Conservation (phyloP, 352 stramenopile species). For the Pythium sp. region DNA sequence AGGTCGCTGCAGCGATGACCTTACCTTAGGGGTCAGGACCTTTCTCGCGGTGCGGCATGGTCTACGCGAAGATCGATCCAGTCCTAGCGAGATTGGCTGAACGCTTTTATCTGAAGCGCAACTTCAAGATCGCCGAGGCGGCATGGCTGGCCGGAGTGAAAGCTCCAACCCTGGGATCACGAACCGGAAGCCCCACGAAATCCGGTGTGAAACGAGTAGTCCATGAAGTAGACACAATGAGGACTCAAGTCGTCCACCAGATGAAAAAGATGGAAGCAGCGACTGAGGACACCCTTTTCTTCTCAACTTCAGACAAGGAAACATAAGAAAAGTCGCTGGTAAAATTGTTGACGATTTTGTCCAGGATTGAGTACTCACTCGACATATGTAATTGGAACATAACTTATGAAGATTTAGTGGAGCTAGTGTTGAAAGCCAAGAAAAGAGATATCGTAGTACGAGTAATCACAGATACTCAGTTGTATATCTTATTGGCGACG, state of each 20-base stretch:
- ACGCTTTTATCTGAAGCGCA: not conserved
- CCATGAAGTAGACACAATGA: not conserved
- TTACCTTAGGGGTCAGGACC: too few relatives aligned
- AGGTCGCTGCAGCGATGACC: too few relatives aligned
- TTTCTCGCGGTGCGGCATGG: not conserved
- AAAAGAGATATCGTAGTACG: too few relatives aligned
- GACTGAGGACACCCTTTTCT: not conserved
- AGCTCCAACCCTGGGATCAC: not conserved
- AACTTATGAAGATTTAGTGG: too few relatives aligned
- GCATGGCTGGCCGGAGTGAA: not conserved
- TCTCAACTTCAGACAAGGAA: too few relatives aligned
- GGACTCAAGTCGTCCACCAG: not conserved
- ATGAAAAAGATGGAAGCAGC: not conserved
- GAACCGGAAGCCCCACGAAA: not conserved
- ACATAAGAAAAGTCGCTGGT: too few relatives aligned
- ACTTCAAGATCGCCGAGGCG: not conserved
- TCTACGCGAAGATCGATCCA: not conserved
- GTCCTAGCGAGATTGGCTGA: not conserved
- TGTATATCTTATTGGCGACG: too few relatives aligned
- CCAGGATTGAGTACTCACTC: too few relatives aligned
- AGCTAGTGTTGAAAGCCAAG: too few relatives aligned
- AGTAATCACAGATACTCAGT: too few relatives aligned
- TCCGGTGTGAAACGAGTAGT: not conserved
- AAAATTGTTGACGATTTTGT: too few relatives aligned
- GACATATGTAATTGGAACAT: too few relatives aligned